phyloP scores from a whole-genome alignment of 139 green algal species.

The Chlorokybus atmophyticus region DNA sequence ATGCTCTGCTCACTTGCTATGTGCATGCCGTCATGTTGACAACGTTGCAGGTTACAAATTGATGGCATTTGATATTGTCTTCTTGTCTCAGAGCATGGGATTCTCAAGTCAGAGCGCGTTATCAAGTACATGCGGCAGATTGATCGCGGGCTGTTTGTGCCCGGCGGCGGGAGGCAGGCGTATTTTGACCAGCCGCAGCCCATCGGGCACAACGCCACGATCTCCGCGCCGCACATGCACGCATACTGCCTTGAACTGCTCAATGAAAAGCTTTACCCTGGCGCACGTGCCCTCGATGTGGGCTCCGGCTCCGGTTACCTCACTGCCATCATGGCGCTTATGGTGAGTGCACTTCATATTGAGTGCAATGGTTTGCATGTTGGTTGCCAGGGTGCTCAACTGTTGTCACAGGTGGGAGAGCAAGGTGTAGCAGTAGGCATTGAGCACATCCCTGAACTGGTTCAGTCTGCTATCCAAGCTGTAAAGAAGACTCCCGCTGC shows the following conservation, averaged over 20 bases:
- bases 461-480: conserved; percentile 8
- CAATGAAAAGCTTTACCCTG: conserved; percentile 39
- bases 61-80: too few relatives aligned
- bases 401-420: conserved; percentile 14
- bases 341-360: conserved; percentile 35
- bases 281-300: conserved; percentile 68
- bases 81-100: too few relatives aligned
- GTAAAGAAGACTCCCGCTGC: conserved; percentile 4
- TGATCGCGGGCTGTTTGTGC: conserved; percentile 27
- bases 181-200: conserved; percentile 24
- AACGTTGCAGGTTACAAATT: too few relatives aligned
- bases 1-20: too few relatives aligned
- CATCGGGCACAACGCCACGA: conserved; percentile 52
- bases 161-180: background rate
- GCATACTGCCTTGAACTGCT: conserved; percentile 76
- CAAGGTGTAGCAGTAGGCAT: conserved; percentile 24
- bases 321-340: conserved; percentile 50
- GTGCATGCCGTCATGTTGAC: too few relatives aligned
- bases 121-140: conserved; percentile 27
- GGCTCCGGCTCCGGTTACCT: conserved; percentile 68
- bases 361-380: background rate
- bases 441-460: conserved; percentile 37
- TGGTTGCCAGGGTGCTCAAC: too few relatives aligned
- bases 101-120: too few relatives aligned
- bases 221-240: conserved; percentile 91